A percentile compares a stretch with the other conserved stretches of the same genome.
phyloP scores from a whole-genome alignment of 163 green algal genomes.

The Picocystis sp. region DNA sequence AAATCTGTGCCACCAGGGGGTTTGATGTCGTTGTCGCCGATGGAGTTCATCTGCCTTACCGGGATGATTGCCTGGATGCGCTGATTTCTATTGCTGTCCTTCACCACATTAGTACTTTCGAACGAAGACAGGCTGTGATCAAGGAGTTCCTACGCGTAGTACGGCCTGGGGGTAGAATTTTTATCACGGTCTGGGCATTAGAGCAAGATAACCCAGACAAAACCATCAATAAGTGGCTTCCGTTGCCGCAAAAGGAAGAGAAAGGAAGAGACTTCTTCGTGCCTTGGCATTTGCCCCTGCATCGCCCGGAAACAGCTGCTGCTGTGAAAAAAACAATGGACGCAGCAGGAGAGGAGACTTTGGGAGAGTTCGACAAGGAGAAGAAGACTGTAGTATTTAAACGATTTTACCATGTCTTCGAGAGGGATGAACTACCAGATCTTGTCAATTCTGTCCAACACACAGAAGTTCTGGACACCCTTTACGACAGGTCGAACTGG shows the following conservation, averaged over 20 bases:
- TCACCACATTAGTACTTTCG: constrained; percentile 70
- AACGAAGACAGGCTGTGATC: constrained; percentile 39
- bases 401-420: constrained; percentile 93
- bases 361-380: constrained; percentile 29
- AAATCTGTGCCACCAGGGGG: constrained; percentile 7
- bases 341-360: background rate
- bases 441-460: constrained; percentile 30
- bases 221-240: constrained; percentile 68
- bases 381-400: constrained; percentile 75
- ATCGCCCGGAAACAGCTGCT: constrained; percentile 43
- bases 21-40: constrained; percentile 73
- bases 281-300: constrained; percentile 86
- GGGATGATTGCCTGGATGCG: constrained; percentile 44
- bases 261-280: constrained; percentile 77
- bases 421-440: constrained; percentile 55
- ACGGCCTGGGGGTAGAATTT: constrained; percentile 8
- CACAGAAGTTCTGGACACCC: constrained; percentile 32
- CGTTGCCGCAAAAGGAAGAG: constrained; percentile 24
- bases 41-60: constrained; percentile 55
- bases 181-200: constrained; percentile 14
- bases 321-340: constrained; percentile 1
- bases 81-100: constrained; percentile 91
- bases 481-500: constrained; percentile 87
- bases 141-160: constrained; percentile 18
- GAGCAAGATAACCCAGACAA: constrained; percentile 64